phyloP scores from a whole-genome alignment of 2,329 filamentous ascomycete species.

The Polytolypa hystricis region DNA sequence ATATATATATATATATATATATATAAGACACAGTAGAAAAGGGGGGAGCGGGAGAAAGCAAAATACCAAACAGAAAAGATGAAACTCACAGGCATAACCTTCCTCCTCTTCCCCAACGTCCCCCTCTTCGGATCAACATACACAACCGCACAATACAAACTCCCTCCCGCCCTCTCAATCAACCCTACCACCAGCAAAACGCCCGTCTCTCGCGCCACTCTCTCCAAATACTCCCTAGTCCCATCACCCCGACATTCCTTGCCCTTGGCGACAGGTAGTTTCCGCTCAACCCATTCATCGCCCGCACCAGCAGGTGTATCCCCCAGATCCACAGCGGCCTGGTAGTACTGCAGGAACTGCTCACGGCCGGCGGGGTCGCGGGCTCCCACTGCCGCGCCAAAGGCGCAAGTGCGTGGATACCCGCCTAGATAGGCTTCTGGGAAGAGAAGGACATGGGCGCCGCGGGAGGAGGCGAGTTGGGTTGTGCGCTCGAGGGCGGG shows the following conservation, averaged over 20 bases:
- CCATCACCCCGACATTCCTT: conserved; percentile 55
- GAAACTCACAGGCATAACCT: conserved; percentile 72
- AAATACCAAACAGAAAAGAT: no score
- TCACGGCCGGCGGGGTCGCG: conserved; percentile 61
- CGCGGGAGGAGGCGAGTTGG: conserved; percentile 47
- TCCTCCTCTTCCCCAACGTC: conserved; percentile 71
- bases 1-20: no score
- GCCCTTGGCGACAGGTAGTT: conserved; percentile 42
- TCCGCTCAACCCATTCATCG: conserved; percentile 56
- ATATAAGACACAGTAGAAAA: no score
- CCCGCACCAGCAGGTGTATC: conserved; percentile 64
- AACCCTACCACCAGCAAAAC: conserved; percentile 73
- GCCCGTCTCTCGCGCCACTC: conserved; percentile 62
- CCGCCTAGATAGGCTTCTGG: conserved; percentile 89
- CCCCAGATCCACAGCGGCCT: conserved; percentile 67
- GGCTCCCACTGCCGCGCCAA: conserved; percentile 63
- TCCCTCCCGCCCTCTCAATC: conserved; percentile 71
- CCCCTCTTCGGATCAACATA: conserved; percentile 70
- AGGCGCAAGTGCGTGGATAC: conserved; percentile 71
- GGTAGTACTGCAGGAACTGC: conserved; percentile 73
- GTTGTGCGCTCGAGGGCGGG: conserved; percentile 53
- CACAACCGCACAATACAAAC: conserved; percentile 69
- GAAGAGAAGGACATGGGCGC: conserved; percentile 65
- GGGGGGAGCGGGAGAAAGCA: no score
- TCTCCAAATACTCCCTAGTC: conserved; percentile 68